These are phyloP conservation scores for Phialocephala sp. DNA, from an alignment of 2,329 filamentous ascomycete species.

Conservation along the genomic window DNA sequence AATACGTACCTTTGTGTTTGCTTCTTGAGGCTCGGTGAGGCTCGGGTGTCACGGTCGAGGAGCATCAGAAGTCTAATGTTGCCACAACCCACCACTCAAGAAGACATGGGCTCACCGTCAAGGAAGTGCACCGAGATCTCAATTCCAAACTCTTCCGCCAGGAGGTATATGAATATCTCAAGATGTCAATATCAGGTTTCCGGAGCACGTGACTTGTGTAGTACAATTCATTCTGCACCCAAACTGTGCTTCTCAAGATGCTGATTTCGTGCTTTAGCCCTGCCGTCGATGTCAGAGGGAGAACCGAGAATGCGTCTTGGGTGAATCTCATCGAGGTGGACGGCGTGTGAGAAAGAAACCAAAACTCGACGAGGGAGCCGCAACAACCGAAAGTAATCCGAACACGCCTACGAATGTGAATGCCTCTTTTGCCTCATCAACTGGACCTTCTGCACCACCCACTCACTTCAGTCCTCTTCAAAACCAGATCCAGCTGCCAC, in stretches of 20 bases:
- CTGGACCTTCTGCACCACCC: conserved; percentile 4
- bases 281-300: conserved; percentile 43
- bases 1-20: not conserved
- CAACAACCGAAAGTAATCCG: conserved; percentile 11
- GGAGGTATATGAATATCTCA: not conserved
- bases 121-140: not conserved
- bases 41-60: not conserved
- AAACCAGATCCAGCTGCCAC: conserved; percentile 17
- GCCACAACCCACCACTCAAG: not conserved
- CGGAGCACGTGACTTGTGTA: not conserved
- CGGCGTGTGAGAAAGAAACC: conserved; percentile 42
- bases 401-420: conserved; percentile 14
- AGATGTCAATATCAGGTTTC: not conserved
- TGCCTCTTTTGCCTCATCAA: conserved; percentile 18
- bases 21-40: not conserved
- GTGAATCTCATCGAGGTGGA: conserved; percentile 43
- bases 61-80: conserved; percentile 3
- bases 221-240: not conserved
- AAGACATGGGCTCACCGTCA: not conserved
- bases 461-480: conserved; percentile 25
- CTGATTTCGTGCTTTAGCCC: conserved; percentile 33
- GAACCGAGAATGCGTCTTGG: conserved; percentile 41
- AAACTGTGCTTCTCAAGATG: not conserved
- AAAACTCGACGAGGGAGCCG: conserved; percentile 33
- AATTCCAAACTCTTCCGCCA: not conserved